Evolutionary conservation across 163 green algal genomes (phyloP).

Genomic region (Scenedesmus sp.): DNA sequence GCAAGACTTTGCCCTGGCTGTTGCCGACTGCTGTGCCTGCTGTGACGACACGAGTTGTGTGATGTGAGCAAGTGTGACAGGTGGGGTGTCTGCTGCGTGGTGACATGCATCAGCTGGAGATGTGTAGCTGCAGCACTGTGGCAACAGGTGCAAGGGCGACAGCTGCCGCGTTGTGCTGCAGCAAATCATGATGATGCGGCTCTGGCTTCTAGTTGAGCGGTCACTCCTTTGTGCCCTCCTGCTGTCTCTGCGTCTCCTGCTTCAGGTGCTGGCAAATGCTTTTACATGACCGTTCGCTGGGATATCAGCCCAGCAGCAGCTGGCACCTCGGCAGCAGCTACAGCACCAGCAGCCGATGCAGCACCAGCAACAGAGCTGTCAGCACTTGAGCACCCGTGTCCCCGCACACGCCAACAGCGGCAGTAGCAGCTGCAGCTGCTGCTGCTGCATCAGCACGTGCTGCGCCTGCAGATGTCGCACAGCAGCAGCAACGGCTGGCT

Average conservation of each 20-base stretch:
- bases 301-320: slow-evolving; percentile 7
- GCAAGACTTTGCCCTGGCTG: no score
- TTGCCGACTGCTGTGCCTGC: no score
- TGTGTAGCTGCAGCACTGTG: background rate
- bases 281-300: slow-evolving; percentile 32
- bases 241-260: background rate
- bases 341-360: background rate
- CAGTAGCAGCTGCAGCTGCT: background rate
- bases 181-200: background rate
- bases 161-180: background rate
- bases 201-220: no score
- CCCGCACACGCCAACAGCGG: background rate
- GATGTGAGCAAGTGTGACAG: no score
- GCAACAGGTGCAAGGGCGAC: background rate
- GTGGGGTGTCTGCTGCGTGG: no score
- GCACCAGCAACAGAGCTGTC: background rate
- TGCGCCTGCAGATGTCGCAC: background rate
- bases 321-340: background rate
- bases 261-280: slow-evolving; percentile 41
- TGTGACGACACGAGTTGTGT: no score
- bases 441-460: background rate
- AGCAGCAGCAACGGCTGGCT: background rate
- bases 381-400: background rate
- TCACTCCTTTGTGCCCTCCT: background rate
- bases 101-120: no score